A percentile compares a stretch with the other conserved stretches of the same genome.
Evolutionary conservation across 2,329 filamentous ascomycete genomes (phyloP).

Genomic region (Aspergillus sergii): DNA sequence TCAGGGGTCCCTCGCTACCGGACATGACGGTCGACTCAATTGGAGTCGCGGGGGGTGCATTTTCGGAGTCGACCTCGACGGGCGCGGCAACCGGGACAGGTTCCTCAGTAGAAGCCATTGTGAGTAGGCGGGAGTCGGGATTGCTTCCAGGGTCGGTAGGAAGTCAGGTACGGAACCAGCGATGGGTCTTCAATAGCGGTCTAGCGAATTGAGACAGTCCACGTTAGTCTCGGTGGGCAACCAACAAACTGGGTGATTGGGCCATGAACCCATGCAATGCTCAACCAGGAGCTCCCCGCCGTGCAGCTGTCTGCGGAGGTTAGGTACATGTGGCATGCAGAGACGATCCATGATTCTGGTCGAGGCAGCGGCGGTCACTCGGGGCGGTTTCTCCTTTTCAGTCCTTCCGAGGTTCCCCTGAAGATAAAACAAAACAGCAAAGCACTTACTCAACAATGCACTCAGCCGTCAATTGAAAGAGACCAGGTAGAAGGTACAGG

Average conservation of each 20-base stretch:
- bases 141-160: neutral
- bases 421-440: neutral
- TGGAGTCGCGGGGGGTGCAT: slow-evolving; percentile 37
- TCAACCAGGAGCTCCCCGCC: neutral
- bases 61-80: slow-evolving; percentile 32
- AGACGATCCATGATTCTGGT: slow-evolving; percentile 3
- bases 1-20: slow-evolving; percentile 34
- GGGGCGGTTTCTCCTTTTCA: slow-evolving; percentile 1
- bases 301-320: neutral
- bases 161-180: slow-evolving; percentile 6
- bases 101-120: slow-evolving; percentile 40
- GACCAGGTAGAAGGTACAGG: neutral
- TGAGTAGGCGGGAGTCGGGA: slow-evolving; percentile 5
- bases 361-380: slow-evolving; percentile 7
- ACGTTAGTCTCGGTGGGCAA: slow-evolving; percentile 15
- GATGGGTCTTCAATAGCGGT: slow-evolving; percentile 8
- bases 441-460: neutral
- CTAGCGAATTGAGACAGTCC: slow-evolving; percentile 19
- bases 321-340: neutral
- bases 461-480: neutral
- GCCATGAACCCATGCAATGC: neutral
- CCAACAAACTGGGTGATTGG: neutral
- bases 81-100: slow-evolving; percentile 28
- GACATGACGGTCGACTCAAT: slow-evolving; percentile 37
- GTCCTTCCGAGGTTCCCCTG: slow-evolving; percentile 5